Evolutionary conservation across 2,329 filamentous ascomycete species (phyloP), one percentile per base, ranked within the genome.

Genomic region (Cladorrhinum sp.): DNA sequence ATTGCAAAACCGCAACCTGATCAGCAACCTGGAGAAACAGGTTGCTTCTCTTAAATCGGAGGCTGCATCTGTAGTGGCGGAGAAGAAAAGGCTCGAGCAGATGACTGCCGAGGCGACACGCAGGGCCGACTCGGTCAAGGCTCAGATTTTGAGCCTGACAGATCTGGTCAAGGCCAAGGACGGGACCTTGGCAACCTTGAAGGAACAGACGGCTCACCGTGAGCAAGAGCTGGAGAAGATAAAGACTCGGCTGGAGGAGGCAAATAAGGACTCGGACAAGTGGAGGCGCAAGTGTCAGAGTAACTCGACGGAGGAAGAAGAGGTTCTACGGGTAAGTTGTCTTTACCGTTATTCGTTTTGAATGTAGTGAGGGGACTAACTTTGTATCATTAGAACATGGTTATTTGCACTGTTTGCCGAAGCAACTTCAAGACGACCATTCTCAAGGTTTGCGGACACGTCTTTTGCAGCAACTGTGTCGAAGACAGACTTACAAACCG

Each of bases 381-480:
- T 20, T 42, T 3, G 59, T 54, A 55, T 14, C 61, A 16, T 1
- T 69, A 91, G 88, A 82, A 83, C 70, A 83, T 95, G 75, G 89
- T 91, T 30, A 86, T 96, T 56, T 99, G 95, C 79, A 91, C 92
- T 10, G 91, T 98, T 55, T 99, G 96, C 78, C 91, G 92, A 68
- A 89, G 86, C 70, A 91, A 94, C 67, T 93, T 97, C 79, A 98
- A 98, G 76, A 92, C 98, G 72, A 96, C 93, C 0, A 89, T 89
- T 9, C 84, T 99, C 73, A 96, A 95, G 77, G 92, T 91, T 0
- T 99, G 95, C 74, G 95, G 95, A 1, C 95, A 99, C 74, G 85
- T 96, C 54, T 96, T 98, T 75, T 99, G 95, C 82, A 88, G 88
- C 71, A 83, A 87, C 53, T 99, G 95, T 73, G 90, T 98, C 23